These are phyloP conservation scores for Candida buenavistaensis DNA, from an alignment of 1,139 yeast species.

Conservation along the genomic window DNA sequence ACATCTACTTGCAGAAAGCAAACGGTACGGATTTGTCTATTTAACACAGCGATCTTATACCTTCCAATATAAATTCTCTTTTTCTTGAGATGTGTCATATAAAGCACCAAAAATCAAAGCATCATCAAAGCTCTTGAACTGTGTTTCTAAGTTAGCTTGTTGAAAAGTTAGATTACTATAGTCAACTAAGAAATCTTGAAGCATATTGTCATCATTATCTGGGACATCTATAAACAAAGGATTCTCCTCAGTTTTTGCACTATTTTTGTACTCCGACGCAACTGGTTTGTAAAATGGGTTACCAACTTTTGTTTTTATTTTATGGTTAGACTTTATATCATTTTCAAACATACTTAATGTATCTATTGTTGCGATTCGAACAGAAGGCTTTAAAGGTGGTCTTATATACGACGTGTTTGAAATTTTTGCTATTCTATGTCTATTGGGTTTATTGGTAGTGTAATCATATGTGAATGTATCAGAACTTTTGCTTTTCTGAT, in stretches of 20 bases:
- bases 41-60: too few species aligned
- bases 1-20: not conserved
- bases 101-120: constrained; percentile 10
- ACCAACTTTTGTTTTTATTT: constrained; percentile 11
- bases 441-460: constrained; percentile 8
- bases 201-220: constrained; percentile 1
- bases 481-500: constrained; percentile 2
- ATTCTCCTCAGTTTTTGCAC: not conserved
- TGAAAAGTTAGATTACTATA: constrained; percentile 1
- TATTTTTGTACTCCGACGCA: not conserved
- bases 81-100: constrained; percentile 6
- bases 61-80: not conserved
- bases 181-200: constrained; percentile 4
- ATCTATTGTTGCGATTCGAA: constrained; percentile 25
- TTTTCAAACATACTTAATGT: constrained; percentile 8
- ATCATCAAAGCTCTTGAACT: constrained; percentile 7
- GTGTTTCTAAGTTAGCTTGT: constrained; percentile 3
- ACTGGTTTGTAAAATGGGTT: constrained; percentile 17
- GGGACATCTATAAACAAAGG: too few species aligned
- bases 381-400: constrained; percentile 24
- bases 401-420: constrained; percentile 11
- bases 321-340: constrained; percentile 8
- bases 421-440: constrained; percentile 9
- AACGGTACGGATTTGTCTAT: too few species aligned
- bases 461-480: constrained; percentile 14